Evolutionary conservation across 106 monocot species (phyloP).

Genomic region (Allium sativum): DNA sequence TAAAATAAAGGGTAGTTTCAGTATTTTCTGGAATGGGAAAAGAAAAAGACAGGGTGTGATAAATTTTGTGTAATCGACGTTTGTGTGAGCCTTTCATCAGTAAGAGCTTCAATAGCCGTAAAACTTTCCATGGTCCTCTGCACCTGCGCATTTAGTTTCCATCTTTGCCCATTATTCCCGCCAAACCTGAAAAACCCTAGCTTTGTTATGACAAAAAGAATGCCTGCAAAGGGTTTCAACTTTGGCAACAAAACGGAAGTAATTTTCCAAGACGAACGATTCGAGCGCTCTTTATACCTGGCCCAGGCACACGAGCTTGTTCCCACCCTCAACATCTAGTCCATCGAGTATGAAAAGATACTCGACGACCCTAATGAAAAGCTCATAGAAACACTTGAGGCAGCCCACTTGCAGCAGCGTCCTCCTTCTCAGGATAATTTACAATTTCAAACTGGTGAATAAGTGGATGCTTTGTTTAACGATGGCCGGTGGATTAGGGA

Average conservation of each 20-base stretch:
- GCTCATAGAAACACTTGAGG: constrained; percentile 27
- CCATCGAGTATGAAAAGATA: constrained; percentile 28
- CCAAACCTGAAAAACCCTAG: background rate
- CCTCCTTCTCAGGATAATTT: constrained; percentile 1
- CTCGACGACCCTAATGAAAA: constrained; percentile 11
- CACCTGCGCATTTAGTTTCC: too few relatives aligned
- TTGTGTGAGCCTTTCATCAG: too few relatives aligned
- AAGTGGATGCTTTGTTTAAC: constrained; percentile 41
- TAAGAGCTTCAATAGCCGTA: too few relatives aligned
- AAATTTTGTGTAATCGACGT: too few relatives aligned
- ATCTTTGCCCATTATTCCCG: too few relatives aligned
- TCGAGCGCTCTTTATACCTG: constrained; percentile 31
- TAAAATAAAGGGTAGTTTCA: too few relatives aligned
- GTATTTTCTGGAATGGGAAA: too few relatives aligned
- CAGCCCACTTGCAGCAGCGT: constrained; percentile 24
- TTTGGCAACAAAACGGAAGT: constrained; percentile 37
- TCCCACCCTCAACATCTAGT: constrained; percentile 14
- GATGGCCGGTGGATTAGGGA: constrained; percentile 55
- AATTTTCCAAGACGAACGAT: constrained; percentile 27
- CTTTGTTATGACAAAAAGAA: background rate
- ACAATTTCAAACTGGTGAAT: constrained; percentile 9
- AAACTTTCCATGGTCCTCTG: too few relatives aligned
- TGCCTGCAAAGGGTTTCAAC: constrained; percentile 7
- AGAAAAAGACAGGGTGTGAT: too few relatives aligned
- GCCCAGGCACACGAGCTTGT: constrained; percentile 19